Conservation (phyloP, 202 grass and related monocot species). For the Panicum hallii region DNA sequence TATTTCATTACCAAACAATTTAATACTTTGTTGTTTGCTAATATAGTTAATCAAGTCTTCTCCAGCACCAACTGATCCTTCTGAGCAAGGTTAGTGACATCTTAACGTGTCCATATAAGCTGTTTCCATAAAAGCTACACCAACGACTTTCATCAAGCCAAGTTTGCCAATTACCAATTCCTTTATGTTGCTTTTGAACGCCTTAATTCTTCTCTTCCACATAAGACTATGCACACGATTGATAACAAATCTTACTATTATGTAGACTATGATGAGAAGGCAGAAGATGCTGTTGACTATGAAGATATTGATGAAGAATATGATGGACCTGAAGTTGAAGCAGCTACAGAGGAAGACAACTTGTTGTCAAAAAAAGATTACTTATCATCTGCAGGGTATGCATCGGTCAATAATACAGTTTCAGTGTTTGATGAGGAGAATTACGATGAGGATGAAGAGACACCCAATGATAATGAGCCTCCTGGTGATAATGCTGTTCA, state of each 20-base stretch:
- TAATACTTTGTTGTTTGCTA: slow-evolving; percentile 48
- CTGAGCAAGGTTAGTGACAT: slow-evolving; percentile 83
- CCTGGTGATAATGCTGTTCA: slow-evolving; percentile 49
- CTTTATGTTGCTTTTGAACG: slow-evolving; percentile 21
- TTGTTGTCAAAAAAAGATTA: slow-evolving; percentile 86
- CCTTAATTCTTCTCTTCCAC: slow-evolving; percentile 39
- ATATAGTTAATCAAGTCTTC: slow-evolving; percentile 87
- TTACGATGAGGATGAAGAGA: slow-evolving; percentile 92
- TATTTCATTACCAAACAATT: slow-evolving; percentile 37
- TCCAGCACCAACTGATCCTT: slow-evolving; percentile 76
- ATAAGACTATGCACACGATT: slow-evolving; percentile 33
- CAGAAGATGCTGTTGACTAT: slow-evolving; percentile 97
- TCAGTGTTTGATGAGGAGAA: slow-evolving; percentile 93
- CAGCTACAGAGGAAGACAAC: slow-evolving; percentile 87
- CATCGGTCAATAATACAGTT: slow-evolving; percentile 57
- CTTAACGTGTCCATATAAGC: slow-evolving; percentile 31
- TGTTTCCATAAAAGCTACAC: slow-evolving; percentile 21
- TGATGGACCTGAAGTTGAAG: slow-evolving; percentile 97
- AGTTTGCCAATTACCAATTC: slow-evolving; percentile 11
- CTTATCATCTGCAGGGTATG: slow-evolving; percentile 65
- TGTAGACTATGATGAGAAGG: slow-evolving; percentile 98
- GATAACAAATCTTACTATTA: slow-evolving; percentile 38
- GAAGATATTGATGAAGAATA: slow-evolving; percentile 99
- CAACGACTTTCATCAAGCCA: background rate
- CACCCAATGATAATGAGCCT: slow-evolving; percentile 53